Conservation (phyloP, 768 basidiomycete species). For the Macrolepiota fuliginosa region DNA sequence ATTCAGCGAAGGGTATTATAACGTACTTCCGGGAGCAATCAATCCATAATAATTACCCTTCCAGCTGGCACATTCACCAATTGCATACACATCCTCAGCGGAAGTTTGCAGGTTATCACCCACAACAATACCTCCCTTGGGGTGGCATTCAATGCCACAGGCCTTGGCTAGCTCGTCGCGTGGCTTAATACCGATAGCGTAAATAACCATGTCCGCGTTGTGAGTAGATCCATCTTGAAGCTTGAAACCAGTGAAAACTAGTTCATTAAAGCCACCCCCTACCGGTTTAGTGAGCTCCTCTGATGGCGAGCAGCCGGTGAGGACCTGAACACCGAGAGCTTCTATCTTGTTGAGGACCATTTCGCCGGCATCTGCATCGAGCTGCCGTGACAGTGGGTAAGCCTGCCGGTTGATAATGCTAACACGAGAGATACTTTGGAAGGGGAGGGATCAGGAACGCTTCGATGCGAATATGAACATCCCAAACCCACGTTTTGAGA, state of each 20-base stretch:
- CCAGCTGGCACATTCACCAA: constrained; percentile 78
- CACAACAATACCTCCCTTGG: constrained; percentile 56
- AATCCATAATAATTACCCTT: constrained; percentile 66
- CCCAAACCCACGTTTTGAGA: constrained; percentile 32
- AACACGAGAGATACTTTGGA: constrained; percentile 38
- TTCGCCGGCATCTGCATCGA: constrained; percentile 56
- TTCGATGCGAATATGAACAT: neutral
- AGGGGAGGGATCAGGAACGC: neutral
- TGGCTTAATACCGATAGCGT: constrained; percentile 68
- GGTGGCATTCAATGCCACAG: constrained; percentile 48
- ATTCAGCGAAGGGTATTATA: neutral
- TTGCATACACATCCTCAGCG: constrained; percentile 60
- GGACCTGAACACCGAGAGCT: constrained; percentile 55
- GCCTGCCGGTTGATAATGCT: constrained; percentile 50
- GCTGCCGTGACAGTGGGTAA: constrained; percentile 57
- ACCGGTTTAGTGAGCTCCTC: constrained; percentile 22
- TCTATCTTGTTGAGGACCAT: constrained; percentile 60
- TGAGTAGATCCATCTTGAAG: constrained; percentile 46
- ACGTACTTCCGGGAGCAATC: constrained; percentile 63
- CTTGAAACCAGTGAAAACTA: constrained; percentile 45
- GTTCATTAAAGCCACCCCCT: constrained; percentile 23
- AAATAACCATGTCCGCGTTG: constrained; percentile 55
- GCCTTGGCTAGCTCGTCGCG: constrained; percentile 62
- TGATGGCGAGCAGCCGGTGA: constrained; percentile 37
- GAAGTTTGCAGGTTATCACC: constrained; percentile 57